Evolutionary conservation across 2,329 filamentous ascomycete genomes (phyloP).

Genomic region (Penicillium palitans): DNA sequence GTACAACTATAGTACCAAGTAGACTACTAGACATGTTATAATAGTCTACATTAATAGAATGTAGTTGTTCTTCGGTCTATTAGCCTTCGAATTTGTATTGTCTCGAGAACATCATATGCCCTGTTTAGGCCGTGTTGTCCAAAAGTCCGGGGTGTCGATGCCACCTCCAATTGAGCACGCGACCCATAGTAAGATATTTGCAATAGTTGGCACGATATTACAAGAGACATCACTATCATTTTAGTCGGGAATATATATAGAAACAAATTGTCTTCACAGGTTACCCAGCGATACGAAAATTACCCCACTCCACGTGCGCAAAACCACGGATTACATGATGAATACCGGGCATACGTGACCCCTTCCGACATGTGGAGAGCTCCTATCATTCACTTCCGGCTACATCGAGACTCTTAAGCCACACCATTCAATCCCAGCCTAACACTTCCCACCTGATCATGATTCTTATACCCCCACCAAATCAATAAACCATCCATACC

Average conservation of each 20-base stretch:
- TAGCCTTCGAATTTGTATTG: neutral
- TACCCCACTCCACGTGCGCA: constrained; percentile 2
- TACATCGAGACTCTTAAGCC: neutral
- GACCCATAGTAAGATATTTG: neutral
- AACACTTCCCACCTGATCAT: constrained; percentile 12
- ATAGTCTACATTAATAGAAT: neutral
- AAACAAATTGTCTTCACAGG: neutral
- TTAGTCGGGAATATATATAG: neutral
- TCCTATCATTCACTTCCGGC: constrained; percentile 5
- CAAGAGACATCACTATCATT: neutral
- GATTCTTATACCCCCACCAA: constrained; percentile 15
- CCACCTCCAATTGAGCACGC: neutral
- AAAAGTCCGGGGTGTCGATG: neutral
- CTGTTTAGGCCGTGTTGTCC: neutral
- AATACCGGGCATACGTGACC: constrained; percentile 11
- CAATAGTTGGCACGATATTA: neutral
- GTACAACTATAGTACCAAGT: neutral
- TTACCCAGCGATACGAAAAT: constrained; percentile 6
- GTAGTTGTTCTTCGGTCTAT: neutral
- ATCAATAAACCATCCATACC: constrained; percentile 22
- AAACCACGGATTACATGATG: constrained; percentile 1
- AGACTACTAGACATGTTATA: neutral
- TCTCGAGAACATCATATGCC: neutral
- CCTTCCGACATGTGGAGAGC: constrained; percentile 13
- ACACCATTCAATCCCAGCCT: neutral